Evolutionary conservation across 2,329 filamentous ascomycete genomes (phyloP).

Genomic region (Huntiella omanensis): DNA sequence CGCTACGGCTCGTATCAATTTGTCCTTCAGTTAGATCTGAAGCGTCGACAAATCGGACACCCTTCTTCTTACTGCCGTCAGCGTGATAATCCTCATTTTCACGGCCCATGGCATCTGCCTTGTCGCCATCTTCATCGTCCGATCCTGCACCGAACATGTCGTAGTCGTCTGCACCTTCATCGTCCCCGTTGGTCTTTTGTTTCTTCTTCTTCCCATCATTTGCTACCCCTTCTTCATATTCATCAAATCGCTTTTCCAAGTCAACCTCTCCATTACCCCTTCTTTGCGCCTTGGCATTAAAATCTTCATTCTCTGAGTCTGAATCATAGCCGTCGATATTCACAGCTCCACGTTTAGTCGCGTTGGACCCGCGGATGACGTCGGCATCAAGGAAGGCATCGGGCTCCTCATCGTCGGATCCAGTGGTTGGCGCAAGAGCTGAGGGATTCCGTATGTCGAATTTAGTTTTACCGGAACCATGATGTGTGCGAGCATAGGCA

Average conservation of each 20-base stretch:
- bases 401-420: conserved; percentile 34
- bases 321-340: conserved; percentile 95
- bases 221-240: conserved; percentile 28
- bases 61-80: conserved; percentile 39
- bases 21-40: conserved; percentile 55
- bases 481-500: conserved; percentile 58
- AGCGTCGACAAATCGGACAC: conserved; percentile 40
- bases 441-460: conserved; percentile 94
- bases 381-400: conserved; percentile 71
- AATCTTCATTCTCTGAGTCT: conserved; percentile 81
- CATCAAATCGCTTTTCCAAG: conserved; percentile 26
- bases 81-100: conserved; percentile 17
- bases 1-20: conserved; percentile 51
- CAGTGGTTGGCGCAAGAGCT: conserved; percentile 65
- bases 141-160: conserved; percentile 72
- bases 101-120: conserved; percentile 19
- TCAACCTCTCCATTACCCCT: conserved; percentile 21
- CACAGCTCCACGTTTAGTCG: conserved; percentile 79
- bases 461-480: conserved; percentile 54
- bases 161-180: conserved; percentile 43
- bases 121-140: conserved; percentile 30
- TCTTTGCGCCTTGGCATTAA: conserved; percentile 52
- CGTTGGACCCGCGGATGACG: conserved; percentile 63
- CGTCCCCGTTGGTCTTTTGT: conserved; percentile 16
- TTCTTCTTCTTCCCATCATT: conserved; percentile 16